Conservation (phyloP, 768 basidiomycete genomes). For the Piloderma croceum region DNA sequence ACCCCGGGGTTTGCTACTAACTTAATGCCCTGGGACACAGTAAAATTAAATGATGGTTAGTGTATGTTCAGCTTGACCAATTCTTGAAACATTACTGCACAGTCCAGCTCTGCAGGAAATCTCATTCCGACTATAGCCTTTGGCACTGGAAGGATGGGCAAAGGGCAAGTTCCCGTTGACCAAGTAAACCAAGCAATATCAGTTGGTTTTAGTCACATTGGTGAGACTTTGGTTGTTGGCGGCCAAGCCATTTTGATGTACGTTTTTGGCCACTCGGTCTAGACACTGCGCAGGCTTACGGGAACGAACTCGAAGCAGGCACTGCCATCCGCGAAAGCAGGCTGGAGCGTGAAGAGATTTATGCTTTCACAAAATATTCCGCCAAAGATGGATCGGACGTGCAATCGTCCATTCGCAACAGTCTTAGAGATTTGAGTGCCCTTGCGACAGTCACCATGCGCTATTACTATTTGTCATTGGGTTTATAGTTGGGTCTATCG, state of each 20-base stretch:
- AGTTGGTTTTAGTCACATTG: conserved; percentile 58
- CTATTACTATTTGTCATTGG: neutral
- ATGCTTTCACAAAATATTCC: conserved; percentile 63
- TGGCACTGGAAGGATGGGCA: conserved; percentile 62
- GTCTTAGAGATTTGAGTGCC: conserved; percentile 46
- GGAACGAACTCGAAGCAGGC: conserved; percentile 57
- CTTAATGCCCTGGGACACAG: conserved; percentile 62
- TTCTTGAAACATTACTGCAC: neutral
- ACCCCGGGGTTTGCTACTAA: too few species aligned
- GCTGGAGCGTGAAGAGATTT: conserved; percentile 49
- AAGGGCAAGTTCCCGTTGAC: conserved; percentile 45
- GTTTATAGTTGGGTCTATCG: conserved; percentile 48
- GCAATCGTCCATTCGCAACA: conserved; percentile 49
- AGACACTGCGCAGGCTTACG: conserved; percentile 60
- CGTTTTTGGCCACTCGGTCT: conserved; percentile 25
- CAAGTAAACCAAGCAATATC: conserved; percentile 59
- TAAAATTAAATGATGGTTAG: conserved; percentile 56
- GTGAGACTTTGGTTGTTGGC: conserved; percentile 50
- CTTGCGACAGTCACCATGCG: too few species aligned
- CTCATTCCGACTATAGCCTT: conserved; percentile 49
- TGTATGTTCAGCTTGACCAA: neutral
- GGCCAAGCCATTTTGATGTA: conserved; percentile 11
- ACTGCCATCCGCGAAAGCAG: conserved; percentile 47
- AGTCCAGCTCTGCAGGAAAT: conserved; percentile 30
- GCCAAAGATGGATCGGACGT: conserved; percentile 46